A percentile compares a stretch with the other conserved stretches of the same genome.
Evolutionary conservation across 2,329 filamentous ascomycete genomes (phyloP).

Genomic region (Ophiobolus disseminans): DNA sequence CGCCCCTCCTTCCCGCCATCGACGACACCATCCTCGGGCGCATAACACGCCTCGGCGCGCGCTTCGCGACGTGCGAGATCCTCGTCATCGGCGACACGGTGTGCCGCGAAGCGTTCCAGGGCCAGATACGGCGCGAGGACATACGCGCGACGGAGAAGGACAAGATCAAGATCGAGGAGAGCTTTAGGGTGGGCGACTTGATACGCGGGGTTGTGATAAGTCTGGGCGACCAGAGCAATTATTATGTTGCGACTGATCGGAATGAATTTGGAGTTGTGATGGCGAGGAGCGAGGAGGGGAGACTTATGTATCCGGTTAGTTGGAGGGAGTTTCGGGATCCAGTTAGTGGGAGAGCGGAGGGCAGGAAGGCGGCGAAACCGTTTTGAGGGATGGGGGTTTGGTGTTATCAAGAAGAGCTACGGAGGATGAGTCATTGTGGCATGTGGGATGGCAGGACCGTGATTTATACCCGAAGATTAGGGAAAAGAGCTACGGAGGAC

Average conservation of each 20-base stretch:
- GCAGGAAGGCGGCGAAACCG: conserved; percentile 92
- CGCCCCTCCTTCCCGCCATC: conserved; percentile 81
- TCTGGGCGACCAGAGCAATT: conserved; percentile 90
- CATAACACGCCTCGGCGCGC: conserved; percentile 83
- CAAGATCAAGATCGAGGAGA: conserved; percentile 87
- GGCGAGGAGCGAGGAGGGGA: conserved; percentile 85
- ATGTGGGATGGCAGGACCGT: too few relatives aligned
- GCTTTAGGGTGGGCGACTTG: conserved; percentile 91
- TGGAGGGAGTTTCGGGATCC: conserved; percentile 95
- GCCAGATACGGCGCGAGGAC: conserved; percentile 85
- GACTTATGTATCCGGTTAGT: conserved; percentile 89
- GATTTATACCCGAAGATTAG: too few relatives aligned
- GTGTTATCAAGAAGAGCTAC: not conserved
- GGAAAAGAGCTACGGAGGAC: too few relatives aligned
- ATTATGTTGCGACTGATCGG: conserved; percentile 89
- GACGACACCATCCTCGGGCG: conserved; percentile 81
- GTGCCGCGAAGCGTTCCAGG: conserved; percentile 81
- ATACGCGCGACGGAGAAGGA: conserved; percentile 96
- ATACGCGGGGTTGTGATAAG: conserved; percentile 88
- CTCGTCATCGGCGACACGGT: conserved; percentile 74
- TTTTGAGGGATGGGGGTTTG: conserved; percentile 51
- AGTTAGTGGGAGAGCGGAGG: conserved; percentile 76
- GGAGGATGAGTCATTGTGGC: not conserved
- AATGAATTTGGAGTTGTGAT: conserved; percentile 95
- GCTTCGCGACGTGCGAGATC: conserved; percentile 86